A percentile compares a stretch with the other conserved stretches of the same genome.
phyloP scores from a whole-genome alignment of 176 grass and related monocot genomes.

The Aegilops bicornis region DNA sequence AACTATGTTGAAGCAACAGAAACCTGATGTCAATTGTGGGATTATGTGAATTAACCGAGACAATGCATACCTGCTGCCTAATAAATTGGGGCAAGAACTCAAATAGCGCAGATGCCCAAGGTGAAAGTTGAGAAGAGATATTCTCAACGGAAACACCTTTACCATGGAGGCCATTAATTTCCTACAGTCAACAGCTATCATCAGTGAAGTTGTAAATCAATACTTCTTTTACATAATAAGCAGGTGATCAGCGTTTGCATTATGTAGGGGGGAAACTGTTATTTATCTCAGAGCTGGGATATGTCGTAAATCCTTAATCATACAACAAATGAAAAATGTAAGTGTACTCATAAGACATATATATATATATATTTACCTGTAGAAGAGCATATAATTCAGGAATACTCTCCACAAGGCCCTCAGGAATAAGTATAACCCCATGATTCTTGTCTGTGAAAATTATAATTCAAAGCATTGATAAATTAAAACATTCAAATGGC shows the following conservation, averaged over 20 bases:
- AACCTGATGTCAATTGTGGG: neutral
- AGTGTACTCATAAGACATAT: neutral
- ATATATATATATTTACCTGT: conserved; percentile 54
- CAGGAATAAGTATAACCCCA: conserved; percentile 93
- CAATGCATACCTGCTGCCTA: conserved; percentile 74
- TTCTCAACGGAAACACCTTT: conserved; percentile 87
- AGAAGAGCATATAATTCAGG: conserved; percentile 96
- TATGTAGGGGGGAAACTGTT: no score
- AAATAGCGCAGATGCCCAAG: conserved; percentile 98
- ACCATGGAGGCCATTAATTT: conserved; percentile 87
- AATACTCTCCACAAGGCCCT: conserved; percentile 98
- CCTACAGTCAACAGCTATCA: conserved; percentile 47
- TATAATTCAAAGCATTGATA: neutral
- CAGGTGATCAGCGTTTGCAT: neutral
- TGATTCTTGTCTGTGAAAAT: conserved; percentile 78
- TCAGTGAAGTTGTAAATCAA: conserved; percentile 23
- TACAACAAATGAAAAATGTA: neutral
- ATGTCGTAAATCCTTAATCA: neutral
- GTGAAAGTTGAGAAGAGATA: conserved; percentile 96
- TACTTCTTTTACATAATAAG: neutral
- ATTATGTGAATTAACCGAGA: neutral
- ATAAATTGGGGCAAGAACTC: conserved; percentile 97
- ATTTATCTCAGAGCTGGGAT: neutral
- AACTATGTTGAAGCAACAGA: conserved; percentile 14
- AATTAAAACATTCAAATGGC: neutral